Conservation (phyloP, 179 eudicot species). For the Heliamphora pulchella region DNA sequence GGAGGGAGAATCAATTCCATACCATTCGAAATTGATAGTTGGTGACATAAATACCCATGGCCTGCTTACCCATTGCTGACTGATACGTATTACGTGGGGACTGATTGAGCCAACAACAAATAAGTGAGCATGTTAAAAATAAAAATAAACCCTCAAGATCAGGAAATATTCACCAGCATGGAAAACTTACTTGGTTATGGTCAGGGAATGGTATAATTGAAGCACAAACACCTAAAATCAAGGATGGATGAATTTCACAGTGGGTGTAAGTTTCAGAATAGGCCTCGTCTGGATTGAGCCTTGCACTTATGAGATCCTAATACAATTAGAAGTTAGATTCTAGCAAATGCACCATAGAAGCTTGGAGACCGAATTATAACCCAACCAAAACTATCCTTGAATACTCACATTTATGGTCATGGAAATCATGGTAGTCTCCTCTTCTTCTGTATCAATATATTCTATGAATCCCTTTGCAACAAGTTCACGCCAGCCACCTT, state of each 20-base stretch:
- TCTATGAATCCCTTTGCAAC: slow-evolving; percentile 84
- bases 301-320: slow-evolving; percentile 81
- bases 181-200: slow-evolving; percentile 69
- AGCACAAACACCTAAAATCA: slow-evolving; percentile 92
- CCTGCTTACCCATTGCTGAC: slow-evolving; percentile 99
- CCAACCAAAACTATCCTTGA: no score
- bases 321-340: slow-evolving; percentile 15
- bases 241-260: slow-evolving; percentile 90
- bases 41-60: slow-evolving; percentile 99
- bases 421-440: slow-evolving; percentile 98
- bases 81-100: slow-evolving; percentile 97
- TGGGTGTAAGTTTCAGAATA: slow-evolving; percentile 89
- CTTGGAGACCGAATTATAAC: background rate
- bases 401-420: slow-evolving; percentile 88
- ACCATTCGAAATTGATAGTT: slow-evolving; percentile 95
- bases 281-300: slow-evolving; percentile 67
- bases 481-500: slow-evolving; percentile 46
- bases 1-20: slow-evolving; percentile 4
- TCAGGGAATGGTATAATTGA: slow-evolving; percentile 94
- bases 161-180: background rate
- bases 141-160: background rate
- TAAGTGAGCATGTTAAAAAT: slow-evolving; percentile 11
- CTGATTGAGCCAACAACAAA: slow-evolving; percentile 31
- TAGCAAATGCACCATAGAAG: background rate
- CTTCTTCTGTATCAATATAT: slow-evolving; percentile 96